Percentiles rank a stretch among this genome's conserved stretches.
These are phyloP conservation scores for Myxozyma neglecta DNA, from an alignment of 805 yeast genomes.

Conservation along the genomic window DNA sequence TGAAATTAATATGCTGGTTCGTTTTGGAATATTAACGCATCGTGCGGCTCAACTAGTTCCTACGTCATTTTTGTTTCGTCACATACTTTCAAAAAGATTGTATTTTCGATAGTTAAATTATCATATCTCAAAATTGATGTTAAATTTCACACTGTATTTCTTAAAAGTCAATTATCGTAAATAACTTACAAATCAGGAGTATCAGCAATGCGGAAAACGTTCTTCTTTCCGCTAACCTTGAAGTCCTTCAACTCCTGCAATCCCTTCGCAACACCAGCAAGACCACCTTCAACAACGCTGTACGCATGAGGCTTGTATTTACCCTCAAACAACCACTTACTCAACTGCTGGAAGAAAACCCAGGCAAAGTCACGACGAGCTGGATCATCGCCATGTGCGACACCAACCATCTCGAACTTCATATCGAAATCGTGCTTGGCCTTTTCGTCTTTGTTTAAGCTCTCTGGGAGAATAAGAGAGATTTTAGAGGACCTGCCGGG, in stretches of 20 bases:
- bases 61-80: too few relatives aligned
- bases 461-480: conserved; percentile 13
- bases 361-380: conserved; percentile 23
- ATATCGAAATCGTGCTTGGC: background rate
- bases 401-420: conserved; percentile 5
- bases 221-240: conserved; percentile 20
- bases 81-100: too few relatives aligned
- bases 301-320: conserved; percentile 13
- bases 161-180: background rate
- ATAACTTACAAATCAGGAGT: conserved; percentile 15
- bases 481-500: conserved; percentile 9
- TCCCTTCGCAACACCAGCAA: conserved; percentile 18
- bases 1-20: too few relatives aligned
- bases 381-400: conserved; percentile 16
- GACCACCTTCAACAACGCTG: conserved; percentile 19
- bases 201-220: conserved; percentile 21
- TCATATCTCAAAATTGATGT: too few relatives aligned
- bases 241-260: conserved; percentile 6
- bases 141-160: background rate
- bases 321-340: conserved; percentile 27
- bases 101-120: too few relatives aligned
- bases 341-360: conserved; percentile 17
- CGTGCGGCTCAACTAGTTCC: too few relatives aligned
- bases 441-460: conserved; percentile 1
- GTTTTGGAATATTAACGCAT: too few relatives aligned